Evolutionary conservation across 306 rosid species (phyloP).

Genomic region (Dryas alaskensis): DNA sequence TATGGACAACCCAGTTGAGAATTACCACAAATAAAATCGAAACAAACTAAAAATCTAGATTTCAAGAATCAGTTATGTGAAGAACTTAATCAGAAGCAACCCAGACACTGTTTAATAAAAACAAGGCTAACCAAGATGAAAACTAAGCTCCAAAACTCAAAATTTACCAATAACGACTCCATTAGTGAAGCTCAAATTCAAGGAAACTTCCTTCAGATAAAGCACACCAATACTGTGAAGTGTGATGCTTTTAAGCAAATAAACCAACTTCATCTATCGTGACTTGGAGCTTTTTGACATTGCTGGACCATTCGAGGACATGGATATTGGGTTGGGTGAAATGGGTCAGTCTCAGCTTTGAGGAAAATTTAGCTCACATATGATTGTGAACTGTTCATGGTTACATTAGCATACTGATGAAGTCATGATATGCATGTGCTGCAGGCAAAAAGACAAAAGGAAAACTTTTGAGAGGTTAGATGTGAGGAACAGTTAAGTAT

Average conservation of each 20-base stretch:
- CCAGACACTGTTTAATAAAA: constrained; percentile 29
- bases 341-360: constrained; percentile 24
- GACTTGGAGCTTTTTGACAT: constrained; percentile 1
- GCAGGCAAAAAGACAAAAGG: neutral
- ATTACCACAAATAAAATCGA: neutral
- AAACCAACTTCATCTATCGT: constrained; percentile 14
- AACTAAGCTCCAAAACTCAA: constrained; percentile 30
- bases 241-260: constrained; percentile 9
- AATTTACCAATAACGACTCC: constrained; percentile 23
- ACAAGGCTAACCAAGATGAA: constrained; percentile 25
- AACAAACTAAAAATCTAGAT: neutral
- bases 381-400: neutral
- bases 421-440: neutral
- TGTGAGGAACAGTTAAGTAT: constrained; percentile 7
- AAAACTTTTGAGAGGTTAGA: neutral
- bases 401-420: neutral
- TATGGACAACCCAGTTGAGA: neutral
- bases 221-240: constrained; percentile 5
- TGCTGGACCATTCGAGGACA: constrained; percentile 2
- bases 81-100: constrained; percentile 28
- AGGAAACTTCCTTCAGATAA: constrained; percentile 26
- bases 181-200: constrained; percentile 23
- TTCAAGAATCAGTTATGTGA: neutral
- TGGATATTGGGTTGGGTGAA: constrained; percentile 13
- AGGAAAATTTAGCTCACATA: constrained; percentile 10